phyloP scores from a whole-genome alignment of 495 filamentous ascomycete species.

The Oleoguttula mirabilis region DNA sequence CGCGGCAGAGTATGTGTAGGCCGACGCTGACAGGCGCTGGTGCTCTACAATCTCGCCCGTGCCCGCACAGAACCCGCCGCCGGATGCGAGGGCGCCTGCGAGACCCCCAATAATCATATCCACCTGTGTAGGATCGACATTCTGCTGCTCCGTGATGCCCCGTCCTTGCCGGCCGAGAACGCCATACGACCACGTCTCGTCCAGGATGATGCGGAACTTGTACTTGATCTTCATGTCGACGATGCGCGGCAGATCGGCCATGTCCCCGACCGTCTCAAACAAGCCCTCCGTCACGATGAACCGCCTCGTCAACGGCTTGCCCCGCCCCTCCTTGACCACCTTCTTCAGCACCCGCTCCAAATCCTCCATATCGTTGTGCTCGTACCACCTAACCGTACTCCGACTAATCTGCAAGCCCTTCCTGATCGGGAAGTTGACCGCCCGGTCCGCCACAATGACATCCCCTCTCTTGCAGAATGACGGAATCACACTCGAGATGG shows the following conservation, averaged over 20 bases:
- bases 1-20: conserved; percentile 92
- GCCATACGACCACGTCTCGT: conserved; percentile 95
- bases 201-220: conserved; percentile 94
- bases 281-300: conserved; percentile 96
- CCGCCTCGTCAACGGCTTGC: conserved; percentile 77
- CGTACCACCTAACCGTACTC: conserved; percentile 83
- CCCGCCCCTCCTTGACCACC: conserved; percentile 73
- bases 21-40: conserved; percentile 77
- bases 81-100: conserved; percentile 77
- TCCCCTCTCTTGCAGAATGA: conserved; percentile 95
- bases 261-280: conserved; percentile 84
- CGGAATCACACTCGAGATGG: conserved; percentile 86
- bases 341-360: conserved; percentile 74
- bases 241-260: conserved; percentile 70
- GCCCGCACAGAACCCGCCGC: conserved; percentile 91
- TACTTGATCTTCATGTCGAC: conserved; percentile 85
- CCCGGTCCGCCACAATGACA: conserved; percentile 94
- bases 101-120: conserved; percentile 96
- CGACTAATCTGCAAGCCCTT: conserved; percentile 89
- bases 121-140: conserved; percentile 77
- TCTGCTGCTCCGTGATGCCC: conserved; percentile 88
- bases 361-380: conserved; percentile 93
- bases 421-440: conserved; percentile 85
- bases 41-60: conserved; percentile 84
- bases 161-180: conserved; percentile 82